Evolutionary conservation across 306 rosid species (phyloP).

Genomic region (Cucumis sativus): DNA sequence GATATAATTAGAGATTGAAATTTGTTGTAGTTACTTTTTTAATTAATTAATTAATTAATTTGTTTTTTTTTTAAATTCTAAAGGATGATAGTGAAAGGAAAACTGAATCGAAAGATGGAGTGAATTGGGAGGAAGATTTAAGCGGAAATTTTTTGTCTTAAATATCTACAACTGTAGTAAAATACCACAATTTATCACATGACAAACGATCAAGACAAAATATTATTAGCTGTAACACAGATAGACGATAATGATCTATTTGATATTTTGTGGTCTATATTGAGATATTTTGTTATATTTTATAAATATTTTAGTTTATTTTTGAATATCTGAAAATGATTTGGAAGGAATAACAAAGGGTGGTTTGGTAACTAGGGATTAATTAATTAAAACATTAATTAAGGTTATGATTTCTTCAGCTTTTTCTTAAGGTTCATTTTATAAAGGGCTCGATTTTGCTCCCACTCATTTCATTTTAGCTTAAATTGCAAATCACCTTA

Average conservation of each 20-base stretch:
- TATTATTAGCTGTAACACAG: too few species aligned
- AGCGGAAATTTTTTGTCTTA: too few species aligned
- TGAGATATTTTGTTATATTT: too few species aligned
- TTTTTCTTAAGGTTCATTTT: too few species aligned
- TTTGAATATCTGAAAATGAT: too few species aligned
- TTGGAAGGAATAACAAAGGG: neutral
- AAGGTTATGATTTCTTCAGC: too few species aligned
- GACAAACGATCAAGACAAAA: too few species aligned
- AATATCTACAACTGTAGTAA: neutral
- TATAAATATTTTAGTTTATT: too few species aligned
- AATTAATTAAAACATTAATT: too few species aligned
- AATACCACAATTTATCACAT: too few species aligned
- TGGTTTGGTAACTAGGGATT: neutral
- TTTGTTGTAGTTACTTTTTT: neutral
- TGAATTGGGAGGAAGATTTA: neutral
- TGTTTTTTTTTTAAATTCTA: neutral
- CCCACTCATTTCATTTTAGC: slow-evolving; percentile 1
- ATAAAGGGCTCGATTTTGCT: neutral
- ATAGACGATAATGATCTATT: too few species aligned
- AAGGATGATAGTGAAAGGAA: neutral
- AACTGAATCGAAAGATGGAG: neutral
- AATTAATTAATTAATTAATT: neutral
- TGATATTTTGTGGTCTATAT: too few species aligned
- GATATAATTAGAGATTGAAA: neutral
- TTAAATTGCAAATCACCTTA: neutral